Conservation (phyloP, 768 basidiomycete species). For the Pleurotus eryngii region DNA sequence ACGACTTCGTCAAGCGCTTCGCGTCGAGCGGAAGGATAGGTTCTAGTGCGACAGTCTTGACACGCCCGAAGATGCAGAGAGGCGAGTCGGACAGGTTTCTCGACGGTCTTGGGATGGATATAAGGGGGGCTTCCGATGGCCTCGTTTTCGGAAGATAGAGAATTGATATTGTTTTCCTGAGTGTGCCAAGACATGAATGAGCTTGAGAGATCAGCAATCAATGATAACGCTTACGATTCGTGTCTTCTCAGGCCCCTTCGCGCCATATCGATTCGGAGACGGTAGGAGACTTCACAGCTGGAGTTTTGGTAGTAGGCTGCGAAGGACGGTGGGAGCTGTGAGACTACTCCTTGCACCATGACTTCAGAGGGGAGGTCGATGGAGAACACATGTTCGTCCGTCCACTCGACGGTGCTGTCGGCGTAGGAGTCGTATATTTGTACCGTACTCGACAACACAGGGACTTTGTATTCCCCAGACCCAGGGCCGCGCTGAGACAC, state of each 20-base stretch:
- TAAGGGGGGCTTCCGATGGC: slow-evolving; percentile 30
- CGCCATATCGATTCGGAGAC: slow-evolving; percentile 32
- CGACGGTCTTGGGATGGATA: slow-evolving; percentile 26
- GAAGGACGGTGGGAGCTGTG: slow-evolving; percentile 36
- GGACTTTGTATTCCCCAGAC: slow-evolving; percentile 20
- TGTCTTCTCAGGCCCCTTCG: slow-evolving; percentile 35
- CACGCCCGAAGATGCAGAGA: slow-evolving; percentile 21
- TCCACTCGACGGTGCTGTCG: slow-evolving; percentile 15
- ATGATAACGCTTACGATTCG: slow-evolving; percentile 30
- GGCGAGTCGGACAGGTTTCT: slow-evolving; percentile 15
- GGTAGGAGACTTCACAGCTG: slow-evolving; percentile 32
- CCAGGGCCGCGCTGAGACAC: slow-evolving; percentile 25
- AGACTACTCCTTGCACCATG: slow-evolving; percentile 18
- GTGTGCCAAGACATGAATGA: background rate
- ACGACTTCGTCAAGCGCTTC: slow-evolving; percentile 2
- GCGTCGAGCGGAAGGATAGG: slow-evolving; percentile 12
- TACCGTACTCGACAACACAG: slow-evolving; percentile 24
- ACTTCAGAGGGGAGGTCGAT: slow-evolving; percentile 35
- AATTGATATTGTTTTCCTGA: slow-evolving; percentile 30
- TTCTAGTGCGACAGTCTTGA: slow-evolving; percentile 24
- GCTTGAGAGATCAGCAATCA: background rate
- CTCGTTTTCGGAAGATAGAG: slow-evolving; percentile 42
- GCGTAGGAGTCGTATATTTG: slow-evolving; percentile 23
- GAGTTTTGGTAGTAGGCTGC: slow-evolving; percentile 23
- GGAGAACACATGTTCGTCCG: slow-evolving; percentile 30